Base-by-base conservation (phyloP, 805 yeast species). In the Ogataea degrootiae region DNA sequence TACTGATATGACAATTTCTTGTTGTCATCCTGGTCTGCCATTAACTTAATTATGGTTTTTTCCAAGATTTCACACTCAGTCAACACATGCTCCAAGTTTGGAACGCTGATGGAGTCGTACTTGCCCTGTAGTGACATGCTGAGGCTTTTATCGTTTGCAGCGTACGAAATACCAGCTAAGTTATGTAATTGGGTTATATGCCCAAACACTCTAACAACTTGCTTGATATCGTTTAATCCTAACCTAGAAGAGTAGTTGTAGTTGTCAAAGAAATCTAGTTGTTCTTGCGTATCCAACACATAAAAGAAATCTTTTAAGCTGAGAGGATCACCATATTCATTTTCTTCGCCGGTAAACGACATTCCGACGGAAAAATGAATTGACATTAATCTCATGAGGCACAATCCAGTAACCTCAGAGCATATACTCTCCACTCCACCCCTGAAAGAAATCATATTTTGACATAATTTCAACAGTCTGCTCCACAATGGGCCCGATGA, bases 391-490 rank as follows among this genome's bases (percentile, higher is more conserved):
- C 51, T 53, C 35, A 49, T 15, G 15, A 56, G 37, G 45, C 60
- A 56, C 3, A 44, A 34, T 4, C 60, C 60, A 8, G 60, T 56
- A 22, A 49, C 14, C 6, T 47, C 39, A 22, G 39, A 34, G 14
- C 49, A 42, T 3, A 54, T 12, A n/a, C 48, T 48, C 11, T 22
- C 40, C 11, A 48, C 43, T 12, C 60, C 60, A 9, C 60, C 60
- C 39, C 56, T 44, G 16, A 56, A 38, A 6, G 51, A 44, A 31
- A 56, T 46, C 57, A 53, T 51, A 12, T 40, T 44, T 42, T 56
- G 58, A 9, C 39, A 43, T 23, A 56, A 34, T 4, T 37, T 53
- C 39, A 49, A 26, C 16, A 55, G 22, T 26, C 42, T 51, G 11
- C 21, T 35, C 38, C 40, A 53, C 12, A 56, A 7, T 7, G 29